Evolutionary conservation across 768 basidiomycete species (phyloP), one percentile per base, ranked within the genome.

Genomic region (Lactarius sp.): DNA sequence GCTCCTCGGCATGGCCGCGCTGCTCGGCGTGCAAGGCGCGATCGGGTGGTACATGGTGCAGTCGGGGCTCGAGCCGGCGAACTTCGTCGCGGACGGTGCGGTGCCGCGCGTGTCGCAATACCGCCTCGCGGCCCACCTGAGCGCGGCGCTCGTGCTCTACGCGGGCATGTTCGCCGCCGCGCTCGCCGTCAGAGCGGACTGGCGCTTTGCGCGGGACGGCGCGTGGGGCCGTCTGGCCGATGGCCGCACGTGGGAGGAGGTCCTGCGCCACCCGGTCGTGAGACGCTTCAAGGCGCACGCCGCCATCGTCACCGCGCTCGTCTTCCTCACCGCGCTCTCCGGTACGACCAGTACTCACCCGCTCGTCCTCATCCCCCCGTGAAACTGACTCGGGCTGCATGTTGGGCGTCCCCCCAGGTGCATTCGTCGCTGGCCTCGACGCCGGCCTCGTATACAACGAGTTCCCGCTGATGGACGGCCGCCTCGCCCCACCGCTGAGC

Each of bases 21-120:
- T 98, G 37, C 88, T 99, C 56, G 97, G 94, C 34, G 86, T 85
- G 20, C 94, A 99, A 75, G 97, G 97, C 52, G 80, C 83, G 20
- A 80, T 99, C 20, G 97, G 97, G 33, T 99, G 97, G 97, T 98
- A 98, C 79, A 99, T 99, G 97, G 97, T 99, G 60, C 90, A 95
- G 73, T 98, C 94, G 13, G 97, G 97, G 1, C 79, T 99, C 12
- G 90, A 94, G 69, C 84, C 91, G 58, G 83, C 89, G 12, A 78
- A 92, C 58, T 80, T 98, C 77, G 81, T 86, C 6, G 87, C 82
- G 8, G 90, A 90, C 4, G 88, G 87, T 16, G 87, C 90, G 12
- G 89, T 96, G 7, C 95, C 97, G 2, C 87, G 97, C 7, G 97
- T 99, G 9, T 94, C 92, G 18, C 97, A 99, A 73, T 99, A 99